phyloP scores from a whole-genome alignment of 2,329 filamentous ascomycete genomes.

The Aspergillus fumigatus region DNA sequence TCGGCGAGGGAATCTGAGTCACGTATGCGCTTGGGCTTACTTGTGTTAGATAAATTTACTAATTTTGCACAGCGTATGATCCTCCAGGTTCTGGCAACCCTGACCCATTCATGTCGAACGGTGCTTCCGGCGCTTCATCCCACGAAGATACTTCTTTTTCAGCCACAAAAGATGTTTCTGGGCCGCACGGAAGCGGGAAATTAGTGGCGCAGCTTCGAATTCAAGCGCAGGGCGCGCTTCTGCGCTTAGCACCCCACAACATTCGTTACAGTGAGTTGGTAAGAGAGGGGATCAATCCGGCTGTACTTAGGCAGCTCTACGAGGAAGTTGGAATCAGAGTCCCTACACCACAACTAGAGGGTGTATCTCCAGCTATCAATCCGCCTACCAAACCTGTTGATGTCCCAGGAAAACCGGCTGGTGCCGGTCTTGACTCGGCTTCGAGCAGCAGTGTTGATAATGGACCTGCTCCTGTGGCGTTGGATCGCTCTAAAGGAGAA shows the following conservation, averaged over 20 bases:
- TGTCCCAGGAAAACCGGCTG: neutral
- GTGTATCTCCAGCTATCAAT: neutral
- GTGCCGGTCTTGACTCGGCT: neutral
- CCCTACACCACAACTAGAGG: constrained; percentile 13
- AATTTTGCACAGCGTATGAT: constrained; percentile 30
- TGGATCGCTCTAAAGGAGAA: neutral
- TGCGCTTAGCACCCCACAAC: constrained; percentile 58
- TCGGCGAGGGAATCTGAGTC: constrained; percentile 29
- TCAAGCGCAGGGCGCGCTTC: constrained; percentile 61
- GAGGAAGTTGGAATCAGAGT: constrained; percentile 59
- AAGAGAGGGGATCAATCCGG: constrained; percentile 65
- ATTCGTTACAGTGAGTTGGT: constrained; percentile 71
- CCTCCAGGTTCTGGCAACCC: constrained; percentile 26
- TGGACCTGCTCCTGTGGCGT: neutral
- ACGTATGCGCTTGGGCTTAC: constrained; percentile 19
- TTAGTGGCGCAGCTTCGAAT: constrained; percentile 37
- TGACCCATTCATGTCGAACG: constrained; percentile 9
- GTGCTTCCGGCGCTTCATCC: neutral
- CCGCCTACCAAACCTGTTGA: neutral
- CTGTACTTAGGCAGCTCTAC: constrained; percentile 62
- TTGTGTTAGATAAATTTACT: constrained; percentile 9
- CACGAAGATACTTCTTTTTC: neutral
- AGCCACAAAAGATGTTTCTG: neutral
- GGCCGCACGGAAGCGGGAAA: constrained; percentile 7
- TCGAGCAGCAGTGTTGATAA: neutral